These are phyloP conservation scores for Microdochium nivale DNA, from an alignment of 2,329 filamentous ascomycete genomes.

Conservation along the genomic window DNA sequence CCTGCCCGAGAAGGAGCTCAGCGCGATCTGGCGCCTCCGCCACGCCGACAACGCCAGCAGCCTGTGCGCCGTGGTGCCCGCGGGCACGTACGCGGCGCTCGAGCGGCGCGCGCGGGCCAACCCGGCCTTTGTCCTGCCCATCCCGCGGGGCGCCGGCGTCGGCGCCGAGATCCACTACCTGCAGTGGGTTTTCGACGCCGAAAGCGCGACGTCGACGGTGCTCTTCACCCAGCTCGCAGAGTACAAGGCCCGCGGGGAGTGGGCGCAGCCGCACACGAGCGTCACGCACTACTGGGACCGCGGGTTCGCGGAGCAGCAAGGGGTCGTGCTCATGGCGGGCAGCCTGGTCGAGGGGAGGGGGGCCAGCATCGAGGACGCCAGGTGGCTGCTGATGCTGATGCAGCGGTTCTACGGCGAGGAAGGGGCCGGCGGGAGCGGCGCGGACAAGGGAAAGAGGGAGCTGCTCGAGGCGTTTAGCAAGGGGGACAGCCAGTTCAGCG, in stretches of 20 bases:
- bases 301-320: conserved; percentile 56
- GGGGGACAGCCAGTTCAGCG: conserved; percentile 70
- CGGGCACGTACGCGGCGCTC: conserved; percentile 66
- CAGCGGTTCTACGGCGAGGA: conserved; percentile 77
- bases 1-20: conserved; percentile 74
- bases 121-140: conserved; percentile 85
- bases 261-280: conserved; percentile 84
- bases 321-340: conserved; percentile 80
- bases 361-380: conserved; percentile 71
- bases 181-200: conserved; percentile 83
- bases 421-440: conserved; percentile 47
- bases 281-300: conserved; percentile 80
- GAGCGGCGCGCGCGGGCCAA: conserved; percentile 61
- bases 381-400: conserved; percentile 84
- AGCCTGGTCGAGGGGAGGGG: conserved; percentile 68
- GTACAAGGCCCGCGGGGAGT: conserved; percentile 86
- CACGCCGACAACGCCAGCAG: conserved; percentile 65
- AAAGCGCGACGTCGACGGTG: conserved; percentile 59
- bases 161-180: conserved; percentile 93
- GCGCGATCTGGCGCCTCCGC: conserved; percentile 81
- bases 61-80: conserved; percentile 76
- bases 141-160: conserved; percentile 50
- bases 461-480: conserved; percentile 74
- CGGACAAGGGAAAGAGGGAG: conserved; percentile 42
- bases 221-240: conserved; percentile 92